Base-by-base conservation (phyloP, 1,284 basidiomycete species). In the Tilletia setariae region DNA sequence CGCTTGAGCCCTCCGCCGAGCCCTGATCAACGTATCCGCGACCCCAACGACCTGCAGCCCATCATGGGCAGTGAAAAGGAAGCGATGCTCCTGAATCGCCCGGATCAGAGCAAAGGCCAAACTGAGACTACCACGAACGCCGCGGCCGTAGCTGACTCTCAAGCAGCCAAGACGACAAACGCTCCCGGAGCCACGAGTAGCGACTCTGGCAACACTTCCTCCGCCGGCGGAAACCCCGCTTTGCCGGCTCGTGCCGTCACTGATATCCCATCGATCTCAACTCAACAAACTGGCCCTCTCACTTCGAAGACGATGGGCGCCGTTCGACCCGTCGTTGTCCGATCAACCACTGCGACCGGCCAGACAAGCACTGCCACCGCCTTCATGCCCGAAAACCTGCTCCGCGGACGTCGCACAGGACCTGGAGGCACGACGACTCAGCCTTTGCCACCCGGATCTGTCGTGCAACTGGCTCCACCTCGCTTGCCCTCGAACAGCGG, bases 1-100 rank as follows among this genome's bases (percentile, higher is more conserved):
- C 68, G 71, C 67, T 67, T 76, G 66, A 75, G 72, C 64, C 76
- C 76, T 16, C 73, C 73, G 1, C 72, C 76, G 46, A 74, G 73
- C 32, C 76, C 76, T 16, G 74, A 74, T 30, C 35, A 25, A 1
- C 28, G 32, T 19, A 16, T 25, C 13, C 56, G 56, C 32, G 56
- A 61, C n/a, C 56, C 56, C 9, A 19, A 61, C 9, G 51, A 56
- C 51, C 13, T 23, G 7, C 51, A 23, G 21, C 19, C 19, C 3
- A 28, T 15, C 51, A 28, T 13, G 21, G 25, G n/a, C 11, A 28
- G 21, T 25, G 21, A 56, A 16, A 49, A 49, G 16, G 46, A 19
- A 16, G 46, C 21, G 6, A 49, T 23, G 21, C 19, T n/a, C 16
- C 19, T 6, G 4, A 19, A 49, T 7, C 46, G 19, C 46, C 16